Evolutionary conservation across 176 grass and related monocot species (phyloP).

Genomic region (Calamus simplicifolius): DNA sequence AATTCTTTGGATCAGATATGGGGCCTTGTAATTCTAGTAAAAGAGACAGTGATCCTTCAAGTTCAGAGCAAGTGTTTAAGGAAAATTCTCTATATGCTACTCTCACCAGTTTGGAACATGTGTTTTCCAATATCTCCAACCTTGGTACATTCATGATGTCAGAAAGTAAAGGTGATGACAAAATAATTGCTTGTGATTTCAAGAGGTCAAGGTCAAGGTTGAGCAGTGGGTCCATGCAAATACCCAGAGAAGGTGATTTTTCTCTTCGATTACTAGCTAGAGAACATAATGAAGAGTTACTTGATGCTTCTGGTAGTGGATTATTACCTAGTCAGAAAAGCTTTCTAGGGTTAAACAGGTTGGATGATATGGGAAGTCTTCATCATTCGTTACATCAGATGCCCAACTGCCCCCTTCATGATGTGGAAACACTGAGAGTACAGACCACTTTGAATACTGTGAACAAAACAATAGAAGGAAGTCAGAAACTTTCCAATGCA

Average conservation of each 20-base stretch:
- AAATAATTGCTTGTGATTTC: conserved; percentile 3
- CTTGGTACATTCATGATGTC: not conserved
- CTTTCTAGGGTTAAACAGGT: conserved; percentile 5
- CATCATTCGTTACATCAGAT: conserved; percentile 2
- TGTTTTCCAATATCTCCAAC: not conserved
- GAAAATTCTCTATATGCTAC: conserved; percentile 21
- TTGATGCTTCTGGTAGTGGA: conserved; percentile 9
- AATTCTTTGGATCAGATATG: conserved; percentile 23
- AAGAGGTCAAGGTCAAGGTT: conserved; percentile 16
- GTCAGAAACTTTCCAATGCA: conserved; percentile 14
- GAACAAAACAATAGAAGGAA: conserved; percentile 16
- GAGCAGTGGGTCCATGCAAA: conserved; percentile 2
- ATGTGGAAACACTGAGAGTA: conserved; percentile 20
- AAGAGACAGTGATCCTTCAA: conserved; percentile 21
- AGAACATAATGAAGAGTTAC: conserved; percentile 11
- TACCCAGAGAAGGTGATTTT: conserved; percentile 3
- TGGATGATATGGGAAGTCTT: conserved; percentile 3
- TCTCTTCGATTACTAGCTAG: conserved; percentile 6
- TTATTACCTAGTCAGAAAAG: not conserved
- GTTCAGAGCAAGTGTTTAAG: conserved; percentile 22
- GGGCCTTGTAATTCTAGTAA: conserved; percentile 32
- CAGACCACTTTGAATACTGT: conserved; percentile 13
- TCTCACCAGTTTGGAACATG: conserved; percentile 21
- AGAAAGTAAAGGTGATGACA: conserved; percentile 12
- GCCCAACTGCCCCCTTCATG: not conserved